Evolutionary conservation across 1,139 yeast genomes (phyloP), one percentile per base, ranked within the genome.

Genomic region (Arxiozyma heterogenica): DNA sequence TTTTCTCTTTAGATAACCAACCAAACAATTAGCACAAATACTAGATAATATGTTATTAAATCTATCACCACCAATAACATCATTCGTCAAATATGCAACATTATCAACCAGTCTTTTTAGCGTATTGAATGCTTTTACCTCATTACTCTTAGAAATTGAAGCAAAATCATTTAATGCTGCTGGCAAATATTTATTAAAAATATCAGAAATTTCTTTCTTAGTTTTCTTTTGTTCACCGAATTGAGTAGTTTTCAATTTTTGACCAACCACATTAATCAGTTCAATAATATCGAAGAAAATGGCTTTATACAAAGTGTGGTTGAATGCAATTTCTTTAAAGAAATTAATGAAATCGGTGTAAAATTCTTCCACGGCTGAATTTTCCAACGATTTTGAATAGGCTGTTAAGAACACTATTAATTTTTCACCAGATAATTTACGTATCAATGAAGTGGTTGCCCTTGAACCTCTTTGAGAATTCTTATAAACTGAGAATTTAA

Each of bases 341-440:
- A 87, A 89, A 7, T 68, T 70, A 47, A 80, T 71, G 23, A 83
- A 73, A 27, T 77, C 78, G 21, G 67, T 68, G 84, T 91, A 89
- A 27, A 88, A 76, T 56, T 90, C 96, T 55, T 84, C 87, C 41
- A 89, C 73, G 0, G 88, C 82, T 60, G 89, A 95, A 57, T 77
- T 78, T 57, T 87, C 95, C 47, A 91, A 72, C 0, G 89, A 79
- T 8, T 73, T 72, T 22, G 84, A 71, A 64, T 90, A 90, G 0
- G 71, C 73, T 8, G 82, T 75, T 41, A 68, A 51, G 53, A 65
- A 67, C 8, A 54, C 47, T 55, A 64, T 59, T 12, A 64, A 39
- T 1, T 54, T 49, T n/a, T 54, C 49, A 2, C 64, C 57, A 21
- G 55, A 55, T 3, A 66, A 53, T 25, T 62, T 61, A 49, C 59